Conservation (phyloP, 2,329 filamentous ascomycete genomes). For the Microcera coccophila region DNA sequence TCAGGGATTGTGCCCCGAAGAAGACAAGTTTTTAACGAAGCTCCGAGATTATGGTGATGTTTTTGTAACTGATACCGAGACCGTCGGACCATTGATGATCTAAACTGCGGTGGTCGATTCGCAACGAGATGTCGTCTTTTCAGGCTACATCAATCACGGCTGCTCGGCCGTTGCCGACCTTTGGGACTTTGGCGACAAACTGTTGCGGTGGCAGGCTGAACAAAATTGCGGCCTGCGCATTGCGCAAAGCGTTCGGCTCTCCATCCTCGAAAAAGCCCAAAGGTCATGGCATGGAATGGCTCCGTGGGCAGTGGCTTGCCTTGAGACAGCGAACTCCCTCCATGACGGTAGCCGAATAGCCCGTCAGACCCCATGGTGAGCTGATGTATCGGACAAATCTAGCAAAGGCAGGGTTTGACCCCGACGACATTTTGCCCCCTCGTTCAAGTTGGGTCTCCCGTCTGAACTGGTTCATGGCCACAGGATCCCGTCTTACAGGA, state of each 20-base stretch:
- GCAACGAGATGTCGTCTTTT: slow-evolving; percentile 1
- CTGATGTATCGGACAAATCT: neutral
- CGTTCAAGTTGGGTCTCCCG: neutral
- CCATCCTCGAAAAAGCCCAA: neutral
- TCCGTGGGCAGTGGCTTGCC: neutral
- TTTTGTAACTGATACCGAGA: neutral
- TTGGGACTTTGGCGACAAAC: slow-evolving; percentile 1
- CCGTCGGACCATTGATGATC: slow-evolving; percentile 1
- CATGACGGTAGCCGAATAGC: neutral
- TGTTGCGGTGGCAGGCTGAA: slow-evolving; percentile 1
- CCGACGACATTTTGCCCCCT: neutral
- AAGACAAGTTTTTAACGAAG: neutral
- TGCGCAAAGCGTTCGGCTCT: neutral
- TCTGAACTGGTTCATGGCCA: neutral
- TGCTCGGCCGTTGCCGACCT: slow-evolving; percentile 1
- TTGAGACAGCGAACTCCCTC: neutral
- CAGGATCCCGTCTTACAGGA: neutral
- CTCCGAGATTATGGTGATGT: neutral
- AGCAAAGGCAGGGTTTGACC: neutral
- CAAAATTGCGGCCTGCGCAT: neutral
- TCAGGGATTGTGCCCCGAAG: neutral
- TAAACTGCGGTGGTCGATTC: neutral
- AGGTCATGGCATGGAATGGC: neutral
- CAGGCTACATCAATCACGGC: slow-evolving; percentile 1
- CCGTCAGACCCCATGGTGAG: neutral